These are phyloP conservation scores for Acacia pycnantha DNA, from an alignment of 331 rosid genomes.

Conservation along the genomic window DNA sequence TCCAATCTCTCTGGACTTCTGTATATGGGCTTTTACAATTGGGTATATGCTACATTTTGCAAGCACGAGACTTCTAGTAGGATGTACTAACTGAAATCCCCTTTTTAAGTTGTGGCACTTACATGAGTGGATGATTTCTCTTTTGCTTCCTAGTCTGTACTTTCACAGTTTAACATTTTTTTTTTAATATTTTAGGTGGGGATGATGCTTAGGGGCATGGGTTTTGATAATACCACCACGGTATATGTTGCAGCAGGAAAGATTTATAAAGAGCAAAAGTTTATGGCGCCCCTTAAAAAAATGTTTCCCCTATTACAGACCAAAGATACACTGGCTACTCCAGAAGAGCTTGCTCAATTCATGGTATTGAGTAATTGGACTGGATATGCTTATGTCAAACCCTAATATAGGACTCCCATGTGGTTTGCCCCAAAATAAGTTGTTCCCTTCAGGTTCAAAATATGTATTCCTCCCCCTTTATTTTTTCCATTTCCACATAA, in stretches of 20 bases:
- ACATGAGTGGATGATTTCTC: neutral
- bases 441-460: neutral
- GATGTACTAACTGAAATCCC: neutral
- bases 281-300: slow-evolving; percentile 87
- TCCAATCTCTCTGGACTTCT: neutral
- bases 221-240: slow-evolving; percentile 82
- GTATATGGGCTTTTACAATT: neutral
- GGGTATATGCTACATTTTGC: neutral
- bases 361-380: slow-evolving; percentile 49
- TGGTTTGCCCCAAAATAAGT: neutral
- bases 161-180: slow-evolving; percentile 1
- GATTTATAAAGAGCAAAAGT: slow-evolving; percentile 79
- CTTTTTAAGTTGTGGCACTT: neutral
- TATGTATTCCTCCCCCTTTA: neutral
- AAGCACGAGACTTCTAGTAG: neutral
- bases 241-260: slow-evolving; percentile 91
- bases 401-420: neutral
- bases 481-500: neutral
- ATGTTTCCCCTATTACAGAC: slow-evolving; percentile 93
- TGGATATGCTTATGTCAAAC: neutral
- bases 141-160: slow-evolving; percentile 15
- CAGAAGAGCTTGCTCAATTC: slow-evolving; percentile 85
- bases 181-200: slow-evolving; percentile 65
- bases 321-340: slow-evolving; percentile 71
- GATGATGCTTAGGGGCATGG: slow-evolving; percentile 99